A percentile compares a stretch with the other conserved stretches of the same genome.
These are phyloP conservation scores for Nothophaeocryptopus gaeumannii DNA, from an alignment of 2,329 filamentous ascomycete genomes.

Conservation along the genomic window DNA sequence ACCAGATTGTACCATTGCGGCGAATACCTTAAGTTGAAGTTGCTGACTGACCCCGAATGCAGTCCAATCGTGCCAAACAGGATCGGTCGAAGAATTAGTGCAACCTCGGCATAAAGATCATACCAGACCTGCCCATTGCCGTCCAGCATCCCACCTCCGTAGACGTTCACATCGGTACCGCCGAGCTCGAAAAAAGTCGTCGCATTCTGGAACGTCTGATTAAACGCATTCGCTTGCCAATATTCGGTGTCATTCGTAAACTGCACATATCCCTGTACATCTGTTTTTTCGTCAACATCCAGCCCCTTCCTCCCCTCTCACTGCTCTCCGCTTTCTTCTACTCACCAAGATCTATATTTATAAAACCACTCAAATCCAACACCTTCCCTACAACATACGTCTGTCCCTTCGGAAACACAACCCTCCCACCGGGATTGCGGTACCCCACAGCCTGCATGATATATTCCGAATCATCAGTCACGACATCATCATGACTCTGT, in stretches of 20 bases:
- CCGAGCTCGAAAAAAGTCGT: slow-evolving; percentile 67
- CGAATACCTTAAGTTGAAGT: slow-evolving; percentile 60
- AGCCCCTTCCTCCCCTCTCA: not conserved
- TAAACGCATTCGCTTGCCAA: slow-evolving; percentile 64
- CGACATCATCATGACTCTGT: slow-evolving; percentile 37
- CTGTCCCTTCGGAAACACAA: slow-evolving; percentile 55
- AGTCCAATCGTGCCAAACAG: slow-evolving; percentile 58
- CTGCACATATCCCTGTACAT: slow-evolving; percentile 58
- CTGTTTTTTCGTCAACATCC: slow-evolving; percentile 32
- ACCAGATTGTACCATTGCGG: slow-evolving; percentile 64
- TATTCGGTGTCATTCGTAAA: slow-evolving; percentile 68
- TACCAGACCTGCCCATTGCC: slow-evolving; percentile 67
- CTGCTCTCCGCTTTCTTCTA: not conserved
- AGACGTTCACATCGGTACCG: slow-evolving; percentile 65
- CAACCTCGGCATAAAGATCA: slow-evolving; percentile 57
- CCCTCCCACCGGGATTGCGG: slow-evolving; percentile 63
- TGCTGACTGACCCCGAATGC: slow-evolving; percentile 56
- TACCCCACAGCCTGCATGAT: slow-evolving; percentile 56
- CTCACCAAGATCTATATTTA: slow-evolving; percentile 60
- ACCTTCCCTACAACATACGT: slow-evolving; percentile 63
- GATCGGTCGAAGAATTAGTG: slow-evolving; percentile 58
- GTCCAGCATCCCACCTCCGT: slow-evolving; percentile 62
- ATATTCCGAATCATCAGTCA: slow-evolving; percentile 50
- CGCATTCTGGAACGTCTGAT: slow-evolving; percentile 63
- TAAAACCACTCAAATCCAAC: slow-evolving; percentile 62